phyloP scores from a whole-genome alignment of 495 filamentous ascomycete species.

The Hypoxylon perforatum region DNA sequence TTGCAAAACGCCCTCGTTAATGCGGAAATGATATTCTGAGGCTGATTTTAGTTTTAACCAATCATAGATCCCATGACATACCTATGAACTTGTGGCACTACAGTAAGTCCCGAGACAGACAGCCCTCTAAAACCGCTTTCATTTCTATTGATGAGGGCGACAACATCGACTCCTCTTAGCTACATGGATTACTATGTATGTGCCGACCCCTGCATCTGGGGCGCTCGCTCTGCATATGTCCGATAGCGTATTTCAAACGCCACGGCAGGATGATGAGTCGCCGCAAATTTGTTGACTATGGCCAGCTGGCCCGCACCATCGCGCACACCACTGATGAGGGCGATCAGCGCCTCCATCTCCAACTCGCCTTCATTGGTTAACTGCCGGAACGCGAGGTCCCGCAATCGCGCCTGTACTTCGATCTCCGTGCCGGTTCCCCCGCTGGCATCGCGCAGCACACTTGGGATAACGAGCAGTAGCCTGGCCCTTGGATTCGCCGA shows the following conservation, averaged over 20 bases:
- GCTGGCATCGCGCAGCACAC: slow-evolving; percentile 35
- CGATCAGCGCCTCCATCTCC: slow-evolving; percentile 35
- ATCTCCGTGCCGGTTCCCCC: slow-evolving; percentile 31
- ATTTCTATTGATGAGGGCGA: not conserved
- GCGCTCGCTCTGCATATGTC: not conserved
- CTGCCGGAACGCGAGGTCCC: slow-evolving; percentile 44
- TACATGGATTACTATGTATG: not conserved
- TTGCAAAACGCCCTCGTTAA: not conserved
- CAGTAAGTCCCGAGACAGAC: not conserved
- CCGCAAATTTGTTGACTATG: slow-evolving; percentile 42
- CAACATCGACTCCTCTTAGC: not conserved
- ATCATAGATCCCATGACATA: not conserved
- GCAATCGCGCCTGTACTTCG: slow-evolving; percentile 41
- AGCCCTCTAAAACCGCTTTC: not conserved
- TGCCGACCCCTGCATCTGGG: not conserved
- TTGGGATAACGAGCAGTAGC: slow-evolving; percentile 33
- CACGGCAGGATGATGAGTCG: not conserved
- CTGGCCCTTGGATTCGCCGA: not conserved
- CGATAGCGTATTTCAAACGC: not conserved
- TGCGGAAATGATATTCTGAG: not conserved
- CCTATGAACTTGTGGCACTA: not conserved
- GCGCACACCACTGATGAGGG: slow-evolving; percentile 39
- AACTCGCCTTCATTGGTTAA: slow-evolving; percentile 45
- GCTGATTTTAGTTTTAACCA: not conserved
- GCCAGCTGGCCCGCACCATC: slow-evolving; percentile 46